Base-by-base conservation (phyloP, 2,329 filamentous ascomycete genomes). In the Gnomoniopsis sp. region DNA sequence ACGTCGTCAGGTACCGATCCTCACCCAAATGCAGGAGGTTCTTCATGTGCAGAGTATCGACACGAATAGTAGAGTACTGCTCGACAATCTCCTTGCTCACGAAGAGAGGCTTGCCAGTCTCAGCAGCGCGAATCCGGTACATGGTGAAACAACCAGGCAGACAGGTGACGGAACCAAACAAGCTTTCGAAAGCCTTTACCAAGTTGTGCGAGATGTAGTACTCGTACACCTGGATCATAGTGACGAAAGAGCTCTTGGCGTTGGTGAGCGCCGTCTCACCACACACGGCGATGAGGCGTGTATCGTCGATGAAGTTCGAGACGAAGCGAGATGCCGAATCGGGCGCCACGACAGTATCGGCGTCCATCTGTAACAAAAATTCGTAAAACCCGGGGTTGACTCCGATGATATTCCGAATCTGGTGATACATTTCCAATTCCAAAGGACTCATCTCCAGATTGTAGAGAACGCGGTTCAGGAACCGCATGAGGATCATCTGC, bases 201-300 rank as follows among this genome's bases (percentile, higher is more conserved):
- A 99, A 77, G 72, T 98, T 96, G 80, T 99, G 93, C 53, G 93
- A 98, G 69, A 99, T 99, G 79, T 93, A 99, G 82, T 99, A 99
- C 75, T 99, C 93, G 80, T 98, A 99, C 36, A 99, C 93, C 75
- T 99, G 95, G 72, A 99, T 99, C 93, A 98, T 98, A 53, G 95
- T 99, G 65, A 96, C 86, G 70, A 96, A 91, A 1, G 93, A 97
- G 7, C 89, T 83, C 74, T 97, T 97, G 61, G 92, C 90, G 71
- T 99, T 99, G 63, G 88, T 93, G 50, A 99, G 81, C 17, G 89
- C 89, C 0, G 95, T 99, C 75, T 99, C 95, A 76, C 95, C 95
- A 70, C 95, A 99, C 51, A 95, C 86, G 57, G 89, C 95, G 69
- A 97, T 93, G n/a, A 98, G 80, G 57, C 91, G 88, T 26, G 93